Percentiles rank a stretch among this genome's conserved stretches.
Evolutionary conservation across 768 basidiomycete genomes (phyloP).

Genomic region (Agaricus subrufescens): DNA sequence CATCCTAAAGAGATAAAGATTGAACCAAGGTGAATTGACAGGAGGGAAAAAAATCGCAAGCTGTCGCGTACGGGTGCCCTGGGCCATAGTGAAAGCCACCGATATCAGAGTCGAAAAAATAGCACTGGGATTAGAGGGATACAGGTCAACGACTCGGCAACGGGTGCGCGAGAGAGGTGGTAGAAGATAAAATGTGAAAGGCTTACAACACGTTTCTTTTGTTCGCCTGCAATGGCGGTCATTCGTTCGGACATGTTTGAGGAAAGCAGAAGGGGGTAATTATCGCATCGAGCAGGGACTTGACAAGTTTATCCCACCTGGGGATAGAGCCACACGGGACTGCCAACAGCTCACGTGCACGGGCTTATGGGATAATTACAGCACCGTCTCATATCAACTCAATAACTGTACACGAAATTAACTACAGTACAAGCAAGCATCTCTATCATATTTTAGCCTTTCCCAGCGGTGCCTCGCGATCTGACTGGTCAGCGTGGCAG

Average conservation of each 20-base stretch:
- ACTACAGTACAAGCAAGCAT: constrained; percentile 31
- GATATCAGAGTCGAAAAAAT: constrained; percentile 99
- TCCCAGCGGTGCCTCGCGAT: constrained; percentile 54
- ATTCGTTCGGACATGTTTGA: constrained; percentile 41
- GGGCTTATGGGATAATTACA: background rate
- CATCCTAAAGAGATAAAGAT: constrained; percentile 55
- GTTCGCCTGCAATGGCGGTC: constrained; percentile 68
- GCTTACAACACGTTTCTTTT: constrained; percentile 86
- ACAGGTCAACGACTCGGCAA: constrained; percentile 12
- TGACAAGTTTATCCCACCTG: constrained; percentile 8
- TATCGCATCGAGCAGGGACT: constrained; percentile 6
- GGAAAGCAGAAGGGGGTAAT: constrained; percentile 12
- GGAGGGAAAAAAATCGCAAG: background rate
- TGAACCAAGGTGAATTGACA: constrained; percentile 9
- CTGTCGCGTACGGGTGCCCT: constrained; percentile 73
- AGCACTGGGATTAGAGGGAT: constrained; percentile 55
- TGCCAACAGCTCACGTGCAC: constrained; percentile 9
- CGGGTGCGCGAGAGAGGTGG: constrained; percentile 3
- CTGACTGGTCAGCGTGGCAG: constrained; percentile 20
- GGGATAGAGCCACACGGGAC: constrained; percentile 8
- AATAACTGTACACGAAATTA: background rate
- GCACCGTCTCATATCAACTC: too few species aligned
- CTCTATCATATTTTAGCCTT: constrained; percentile 40
- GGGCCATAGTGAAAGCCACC: constrained; percentile 99
- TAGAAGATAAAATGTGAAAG: constrained; percentile 11